Base-by-base conservation (phyloP, 371 early-diverging fungal genomes). In the Apophysomyces sp. region DNA sequence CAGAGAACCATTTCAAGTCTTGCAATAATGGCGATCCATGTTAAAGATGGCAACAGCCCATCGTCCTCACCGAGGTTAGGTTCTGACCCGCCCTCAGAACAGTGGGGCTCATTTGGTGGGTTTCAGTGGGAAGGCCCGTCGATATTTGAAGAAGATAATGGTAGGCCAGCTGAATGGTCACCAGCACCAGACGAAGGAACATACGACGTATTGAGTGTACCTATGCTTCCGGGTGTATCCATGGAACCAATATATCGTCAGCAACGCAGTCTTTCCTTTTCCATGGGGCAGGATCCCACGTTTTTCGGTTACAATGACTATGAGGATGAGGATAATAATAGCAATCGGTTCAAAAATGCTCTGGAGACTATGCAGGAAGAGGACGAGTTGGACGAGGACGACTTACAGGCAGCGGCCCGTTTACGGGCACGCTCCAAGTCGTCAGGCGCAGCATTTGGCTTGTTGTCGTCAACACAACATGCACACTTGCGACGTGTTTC, bases 351-450 rank as follows among this genome's bases (percentile, higher is more conserved):
- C 31, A 72, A 68, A 18, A 65, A 55, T 6, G 68, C 73, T 18
- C 55, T 80, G 24, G 72, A 71, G 9, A 71, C 78, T 5, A 81
- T 77, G 76, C 64, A 55, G 13, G 78, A 81, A 57, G 82, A 78
- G 28, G 72, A 77, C 15, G 73, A 77, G 36, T 58, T 55, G 52
- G 59, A 52, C n/a, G 63, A 32, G 29, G 70, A 70, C 29, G 68
- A 65, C 1, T 44, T 64, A 27, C 66, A 44, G 21, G 49, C 65
- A 40, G 65, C 69, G 9, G 58, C 73, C 12, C 58, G 63, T 39
- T 70, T 72, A 28, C 56, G 78, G 30, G 65, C 72, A 12, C 62
- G 82, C 15, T 78, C 78, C 8, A 73, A 77, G 58, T 81, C 82
- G 0, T 78, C 78, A 2, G 82, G 82, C 2, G 81, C 81, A 5